Conservation (phyloP, 78 protist genomes). For the Dictyostelium intermedium region DNA sequence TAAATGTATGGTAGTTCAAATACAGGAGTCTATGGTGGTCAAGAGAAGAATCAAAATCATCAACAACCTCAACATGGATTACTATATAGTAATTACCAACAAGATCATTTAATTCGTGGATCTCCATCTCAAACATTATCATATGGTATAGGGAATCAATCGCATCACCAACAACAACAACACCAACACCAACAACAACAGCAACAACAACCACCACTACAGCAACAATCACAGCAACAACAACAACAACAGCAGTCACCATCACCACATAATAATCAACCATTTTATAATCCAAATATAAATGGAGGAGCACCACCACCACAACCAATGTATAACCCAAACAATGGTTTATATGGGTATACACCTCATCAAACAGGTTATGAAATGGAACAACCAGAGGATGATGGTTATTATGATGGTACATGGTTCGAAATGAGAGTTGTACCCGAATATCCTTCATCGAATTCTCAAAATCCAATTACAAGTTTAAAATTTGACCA, state of each 20-base stretch:
- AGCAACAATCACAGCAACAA: not conserved
- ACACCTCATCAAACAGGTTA: not conserved
- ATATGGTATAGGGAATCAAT: not conserved
- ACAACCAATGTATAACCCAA: constrained; percentile 22
- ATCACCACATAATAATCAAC: not conserved
- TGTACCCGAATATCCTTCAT: constrained; percentile 35
- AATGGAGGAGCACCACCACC: not conserved
- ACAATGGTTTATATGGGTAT: constrained; percentile 3
- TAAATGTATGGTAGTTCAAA: constrained; percentile 29
- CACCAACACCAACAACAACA: not conserved
- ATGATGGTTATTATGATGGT: constrained; percentile 36
- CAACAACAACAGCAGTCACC: not conserved
- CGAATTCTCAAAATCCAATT: not conserved
- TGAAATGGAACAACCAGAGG: constrained; percentile 1
- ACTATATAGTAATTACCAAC: not conserved
- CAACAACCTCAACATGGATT: not conserved
- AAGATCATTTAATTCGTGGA: constrained; percentile 17
- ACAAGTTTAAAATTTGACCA: constrained; percentile 52
- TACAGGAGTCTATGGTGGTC: not conserved
- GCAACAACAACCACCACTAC: not conserved
- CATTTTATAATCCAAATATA: not conserved
- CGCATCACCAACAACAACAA: not conserved
- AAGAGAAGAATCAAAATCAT: not conserved
- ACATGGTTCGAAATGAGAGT: constrained; percentile 65
- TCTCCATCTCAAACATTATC: not conserved